Evolutionary conservation across 768 basidiomycete species (phyloP), one percentile per base, ranked within the genome.

Genomic region (Crassisporium funariophilum): DNA sequence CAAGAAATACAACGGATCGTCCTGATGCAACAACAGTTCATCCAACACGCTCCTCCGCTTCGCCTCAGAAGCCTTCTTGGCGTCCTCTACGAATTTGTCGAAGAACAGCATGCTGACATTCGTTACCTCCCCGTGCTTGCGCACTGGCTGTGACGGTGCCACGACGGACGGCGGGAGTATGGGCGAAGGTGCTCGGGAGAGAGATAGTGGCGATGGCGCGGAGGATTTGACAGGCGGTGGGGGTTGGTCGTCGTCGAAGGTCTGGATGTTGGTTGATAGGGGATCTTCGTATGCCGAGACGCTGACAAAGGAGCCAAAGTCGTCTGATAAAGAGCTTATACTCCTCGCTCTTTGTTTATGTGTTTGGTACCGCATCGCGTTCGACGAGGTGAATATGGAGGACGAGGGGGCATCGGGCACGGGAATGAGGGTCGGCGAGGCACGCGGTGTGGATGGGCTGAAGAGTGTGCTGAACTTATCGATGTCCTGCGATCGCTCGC

Each of bases 1-100:
- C 46, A 81, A 46, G 70, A 82, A 84, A 58, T 82, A 85, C 54
- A 88, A 61, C 1, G 86, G 86, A 60, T 89, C 86, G 41, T 86
- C 83, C 62, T 88, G 78, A 49, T 85, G 79, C 48, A 74, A 55
- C 27, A 88, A 59, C 25, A 89, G 62, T 58, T 90, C 86, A 35
- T 84, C 78, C 39, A 89, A 67, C 4, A 88, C 67, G 17, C 66
- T 72, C 45, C 73, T 73, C 49, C 78, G 70, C 40, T 74, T 81
- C 29, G 68, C 71, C 41, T 80, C 78, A 0, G 77, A 72, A 8
- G 82, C 76, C 0, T 66, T 66, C 56, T 74, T 82, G 9, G 86
- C 84, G 24, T 73, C 74, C 39, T 78, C 70, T 3, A 76, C 75
- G 46, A 88, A 84, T 36, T 70, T 68, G 46, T 81, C 82, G 58